Conservation (phyloP, 192 early-diverging fungal genomes). For the Backusella morwellensis region DNA sequence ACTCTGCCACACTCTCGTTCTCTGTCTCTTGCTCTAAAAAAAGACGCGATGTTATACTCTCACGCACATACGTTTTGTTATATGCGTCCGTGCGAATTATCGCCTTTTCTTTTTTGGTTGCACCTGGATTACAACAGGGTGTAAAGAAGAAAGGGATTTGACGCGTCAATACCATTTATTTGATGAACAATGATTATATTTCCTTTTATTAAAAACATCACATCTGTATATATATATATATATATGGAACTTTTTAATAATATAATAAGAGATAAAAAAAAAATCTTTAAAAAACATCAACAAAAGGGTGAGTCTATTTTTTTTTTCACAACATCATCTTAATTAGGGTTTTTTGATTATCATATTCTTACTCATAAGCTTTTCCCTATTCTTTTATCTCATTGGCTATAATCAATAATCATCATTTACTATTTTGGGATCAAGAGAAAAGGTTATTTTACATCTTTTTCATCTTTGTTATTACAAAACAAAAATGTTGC, state of each 20-base stretch:
- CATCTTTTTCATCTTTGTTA: neutral
- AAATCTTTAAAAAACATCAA: neutral
- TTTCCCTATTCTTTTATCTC: neutral
- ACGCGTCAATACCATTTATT: neutral
- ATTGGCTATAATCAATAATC: slow-evolving; percentile 3
- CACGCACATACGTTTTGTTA: neutral
- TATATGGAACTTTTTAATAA: neutral
- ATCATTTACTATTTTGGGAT: neutral
- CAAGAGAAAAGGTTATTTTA: neutral
- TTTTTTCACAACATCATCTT: neutral
- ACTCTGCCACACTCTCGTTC: neutral
- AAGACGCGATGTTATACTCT: neutral
- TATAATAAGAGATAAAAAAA: neutral
- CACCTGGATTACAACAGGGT: neutral
- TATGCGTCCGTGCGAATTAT: neutral
- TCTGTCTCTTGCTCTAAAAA: neutral
- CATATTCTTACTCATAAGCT: slow-evolving; percentile 3
- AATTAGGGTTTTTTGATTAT: neutral
- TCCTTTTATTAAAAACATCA: neutral
- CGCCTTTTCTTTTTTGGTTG: neutral
- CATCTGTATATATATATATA: neutral
- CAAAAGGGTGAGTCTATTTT: neutral
- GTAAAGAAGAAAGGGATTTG: neutral
- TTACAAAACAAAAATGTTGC: too few species aligned
- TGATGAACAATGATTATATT: neutral